Percentiles rank a stretch among this genome's conserved stretches.
Conservation (phyloP, 2,329 filamentous ascomycete genomes). For the Beauveria sp. region DNA sequence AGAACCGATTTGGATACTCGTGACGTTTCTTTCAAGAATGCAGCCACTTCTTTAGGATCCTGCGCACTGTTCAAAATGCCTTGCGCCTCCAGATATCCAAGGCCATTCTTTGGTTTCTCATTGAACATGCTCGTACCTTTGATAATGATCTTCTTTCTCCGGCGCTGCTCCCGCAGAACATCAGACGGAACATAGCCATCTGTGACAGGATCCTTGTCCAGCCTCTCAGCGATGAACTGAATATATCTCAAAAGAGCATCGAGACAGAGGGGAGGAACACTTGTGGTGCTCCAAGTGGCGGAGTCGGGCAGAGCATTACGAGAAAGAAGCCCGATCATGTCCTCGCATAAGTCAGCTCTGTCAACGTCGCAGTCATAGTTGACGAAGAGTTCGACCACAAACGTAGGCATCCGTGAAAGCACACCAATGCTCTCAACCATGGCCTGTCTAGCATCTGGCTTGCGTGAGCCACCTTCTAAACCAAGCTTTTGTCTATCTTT, state of each 20-base stretch:
- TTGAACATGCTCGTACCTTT: slow-evolving; percentile 88
- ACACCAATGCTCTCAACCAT: slow-evolving; percentile 97
- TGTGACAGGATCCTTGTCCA: slow-evolving; percentile 59
- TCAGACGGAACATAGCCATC: slow-evolving; percentile 61
- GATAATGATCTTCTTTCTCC: slow-evolving; percentile 81
- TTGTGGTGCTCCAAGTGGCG: slow-evolving; percentile 97
- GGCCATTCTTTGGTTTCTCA: slow-evolving; percentile 81
- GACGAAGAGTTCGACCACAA: slow-evolving; percentile 90
- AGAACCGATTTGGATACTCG: slow-evolving; percentile 84
- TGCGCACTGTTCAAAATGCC: slow-evolving; percentile 73
- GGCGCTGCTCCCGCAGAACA: slow-evolving; percentile 61
- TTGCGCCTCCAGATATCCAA: slow-evolving; percentile 77
- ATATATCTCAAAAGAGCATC: slow-evolving; percentile 87
- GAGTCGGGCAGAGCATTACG: slow-evolving; percentile 95
- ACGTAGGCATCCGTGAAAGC: slow-evolving; percentile 84
- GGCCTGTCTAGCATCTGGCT: slow-evolving; percentile 90
- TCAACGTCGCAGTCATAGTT: slow-evolving; percentile 98
- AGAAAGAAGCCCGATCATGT: slow-evolving; percentile 86
- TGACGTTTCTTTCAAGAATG: slow-evolving; percentile 79
- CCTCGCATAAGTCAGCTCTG: slow-evolving; percentile 84
- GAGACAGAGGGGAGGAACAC: slow-evolving; percentile 88
- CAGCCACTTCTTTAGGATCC: slow-evolving; percentile 71
- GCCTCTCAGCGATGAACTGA: slow-evolving; percentile 80
- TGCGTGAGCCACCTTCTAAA: slow-evolving; percentile 81
- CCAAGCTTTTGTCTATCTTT: slow-evolving; percentile 90